phyloP scores from a whole-genome alignment of 1,139 yeast species.

The Blastobotrys capitulatus region DNA sequence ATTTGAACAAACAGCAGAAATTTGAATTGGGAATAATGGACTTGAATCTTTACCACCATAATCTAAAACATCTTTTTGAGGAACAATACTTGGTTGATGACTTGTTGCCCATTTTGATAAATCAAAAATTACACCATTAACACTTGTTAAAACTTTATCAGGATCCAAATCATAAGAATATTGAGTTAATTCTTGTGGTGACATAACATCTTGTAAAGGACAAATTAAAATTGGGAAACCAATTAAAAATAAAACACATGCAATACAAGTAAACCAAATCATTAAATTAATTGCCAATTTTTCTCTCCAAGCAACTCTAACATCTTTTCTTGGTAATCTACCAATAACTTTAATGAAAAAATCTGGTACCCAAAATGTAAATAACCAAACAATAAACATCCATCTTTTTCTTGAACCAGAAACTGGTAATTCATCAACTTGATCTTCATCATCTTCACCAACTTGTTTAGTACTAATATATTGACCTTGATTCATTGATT shows the following conservation, averaged over 20 bases:
- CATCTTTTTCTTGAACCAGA: slow-evolving; percentile 31
- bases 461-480: slow-evolving; percentile 29
- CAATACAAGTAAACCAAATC: slow-evolving; percentile 37
- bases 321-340: slow-evolving; percentile 32
- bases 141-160: slow-evolving; percentile 32
- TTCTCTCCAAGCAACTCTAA: slow-evolving; percentile 41
- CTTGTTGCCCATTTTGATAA: slow-evolving; percentile 35
- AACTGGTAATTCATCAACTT: slow-evolving; percentile 27
- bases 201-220: slow-evolving; percentile 37
- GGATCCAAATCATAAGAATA: slow-evolving; percentile 30
- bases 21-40: slow-evolving; percentile 37
- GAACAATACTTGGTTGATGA: slow-evolving; percentile 37
- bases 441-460: slow-evolving; percentile 33
- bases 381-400: slow-evolving; percentile 36
- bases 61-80: slow-evolving; percentile 30
- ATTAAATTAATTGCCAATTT: slow-evolving; percentile 39
- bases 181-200: slow-evolving; percentile 31
- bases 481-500: slow-evolving; percentile 27
- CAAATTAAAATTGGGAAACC: slow-evolving; percentile 39
- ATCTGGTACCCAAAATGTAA: slow-evolving; percentile 40
- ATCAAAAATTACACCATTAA: slow-evolving; percentile 38
- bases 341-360: slow-evolving; percentile 31
- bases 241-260: slow-evolving; percentile 34
- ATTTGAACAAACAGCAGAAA: slow-evolving; percentile 37
- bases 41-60: slow-evolving; percentile 37